Percentiles rank a stretch among this genome's conserved stretches.
Evolutionary conservation across 192 early-diverging fungal species (phyloP).

Genomic region (Borealophlyctis nickersoniae): DNA sequence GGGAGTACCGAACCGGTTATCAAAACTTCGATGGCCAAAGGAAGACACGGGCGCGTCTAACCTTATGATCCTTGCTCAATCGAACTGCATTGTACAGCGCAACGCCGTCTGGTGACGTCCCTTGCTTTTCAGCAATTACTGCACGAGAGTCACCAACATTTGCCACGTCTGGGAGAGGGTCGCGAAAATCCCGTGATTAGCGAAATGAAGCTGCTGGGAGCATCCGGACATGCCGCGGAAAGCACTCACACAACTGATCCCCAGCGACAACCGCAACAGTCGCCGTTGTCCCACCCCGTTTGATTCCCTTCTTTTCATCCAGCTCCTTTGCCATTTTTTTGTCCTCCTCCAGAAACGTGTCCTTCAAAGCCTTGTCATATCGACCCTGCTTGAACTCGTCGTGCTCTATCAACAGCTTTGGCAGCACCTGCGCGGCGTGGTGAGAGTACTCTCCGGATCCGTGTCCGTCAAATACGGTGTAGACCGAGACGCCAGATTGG

Average conservation of each 20-base stretch:
- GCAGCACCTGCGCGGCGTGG: slow-evolving; percentile 21
- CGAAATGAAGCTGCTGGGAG: no score
- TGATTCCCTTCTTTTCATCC: not conserved
- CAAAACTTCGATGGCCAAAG: no score
- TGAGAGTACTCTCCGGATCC: slow-evolving; percentile 22
- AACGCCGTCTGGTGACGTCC: not conserved
- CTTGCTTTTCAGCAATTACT: slow-evolving; percentile 11
- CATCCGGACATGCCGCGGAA: not conserved
- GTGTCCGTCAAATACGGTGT: slow-evolving; percentile 30
- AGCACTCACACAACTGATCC: slow-evolving; percentile 5
- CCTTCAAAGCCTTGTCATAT: slow-evolving; percentile 12
- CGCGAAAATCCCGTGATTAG: no score
- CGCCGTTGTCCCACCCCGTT: slow-evolving; percentile 24
- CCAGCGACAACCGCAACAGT: slow-evolving; percentile 23
- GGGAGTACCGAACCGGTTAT: no score
- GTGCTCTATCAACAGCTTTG: slow-evolving; percentile 18
- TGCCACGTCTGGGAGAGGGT: slow-evolving; percentile 2
- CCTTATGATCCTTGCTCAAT: slow-evolving; percentile 32
- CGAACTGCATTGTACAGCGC: slow-evolving; percentile 12
- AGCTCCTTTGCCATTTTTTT: slow-evolving; percentile 4
- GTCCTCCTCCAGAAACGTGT: slow-evolving; percentile 25
- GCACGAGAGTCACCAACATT: slow-evolving; percentile 31
- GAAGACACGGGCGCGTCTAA: slow-evolving; percentile 1
- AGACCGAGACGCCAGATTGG: slow-evolving; percentile 15
- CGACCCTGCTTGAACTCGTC: slow-evolving; percentile 21